Percentiles rank a stretch among this genome's conserved stretches.
Conservation (phyloP, 2,329 filamentous ascomycete genomes). For the Trichoderma atrobrunneum region DNA sequence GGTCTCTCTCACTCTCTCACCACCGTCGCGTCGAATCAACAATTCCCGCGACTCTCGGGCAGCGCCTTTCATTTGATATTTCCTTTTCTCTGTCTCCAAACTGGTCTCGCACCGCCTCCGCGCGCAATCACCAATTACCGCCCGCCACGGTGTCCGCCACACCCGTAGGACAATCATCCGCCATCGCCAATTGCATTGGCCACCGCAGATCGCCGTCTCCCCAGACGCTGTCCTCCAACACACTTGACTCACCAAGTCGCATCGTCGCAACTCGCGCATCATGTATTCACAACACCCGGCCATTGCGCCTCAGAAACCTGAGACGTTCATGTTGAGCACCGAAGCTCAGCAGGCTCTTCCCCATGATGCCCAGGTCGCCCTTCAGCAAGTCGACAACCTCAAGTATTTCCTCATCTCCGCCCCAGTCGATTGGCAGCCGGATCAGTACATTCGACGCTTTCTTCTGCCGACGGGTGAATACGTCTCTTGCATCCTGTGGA, state of each 20-base stretch:
- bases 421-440: constrained; percentile 93
- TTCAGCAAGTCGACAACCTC: constrained; percentile 97
- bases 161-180: background rate
- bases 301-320: constrained; percentile 94
- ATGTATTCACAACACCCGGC: constrained; percentile 83
- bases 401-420: constrained; percentile 99
- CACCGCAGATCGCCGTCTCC: background rate
- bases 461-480: constrained; percentile 97
- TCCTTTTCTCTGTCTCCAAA: background rate
- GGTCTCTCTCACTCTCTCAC: constrained; percentile 20
- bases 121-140: background rate
- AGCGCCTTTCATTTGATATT: constrained; percentile 31
- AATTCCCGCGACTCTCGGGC: constrained; percentile 30
- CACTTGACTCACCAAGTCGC: background rate
- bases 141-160: background rate
- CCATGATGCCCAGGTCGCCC: constrained; percentile 91
- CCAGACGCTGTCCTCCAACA: background rate
- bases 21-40: constrained; percentile 22
- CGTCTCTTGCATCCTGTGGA: constrained; percentile 96
- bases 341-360: constrained; percentile 96
- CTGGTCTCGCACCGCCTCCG: background rate
- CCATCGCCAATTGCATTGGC: constrained; percentile 17
- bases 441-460: constrained; percentile 95
- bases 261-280: constrained; percentile 27
- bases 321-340: constrained; percentile 97